A percentile compares a stretch with the other conserved stretches of the same genome.
phyloP scores from a whole-genome alignment of 2,329 filamentous ascomycete species.

The Pleurostoma richardsiae region DNA sequence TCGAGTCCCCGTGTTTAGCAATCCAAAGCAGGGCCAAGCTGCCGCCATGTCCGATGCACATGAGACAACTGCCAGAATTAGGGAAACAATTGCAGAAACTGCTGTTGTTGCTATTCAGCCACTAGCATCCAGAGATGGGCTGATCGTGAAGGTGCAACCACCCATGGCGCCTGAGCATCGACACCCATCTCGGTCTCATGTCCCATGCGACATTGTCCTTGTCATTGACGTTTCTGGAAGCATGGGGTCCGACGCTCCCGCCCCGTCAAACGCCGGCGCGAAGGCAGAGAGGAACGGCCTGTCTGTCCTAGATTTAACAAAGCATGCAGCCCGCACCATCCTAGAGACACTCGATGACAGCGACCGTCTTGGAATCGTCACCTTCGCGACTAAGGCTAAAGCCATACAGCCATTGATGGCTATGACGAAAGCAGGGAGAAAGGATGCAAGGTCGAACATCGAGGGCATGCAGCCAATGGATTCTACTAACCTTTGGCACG shows the following conservation, averaged over 20 bases:
- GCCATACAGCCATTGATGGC: slow-evolving; percentile 38
- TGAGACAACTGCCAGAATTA: too few relatives aligned
- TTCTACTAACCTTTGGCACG: slow-evolving; percentile 54
- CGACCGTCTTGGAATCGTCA: slow-evolving; percentile 54
- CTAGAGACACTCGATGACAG: slow-evolving; percentile 44
- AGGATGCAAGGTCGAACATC: slow-evolving; percentile 32
- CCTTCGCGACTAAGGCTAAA: slow-evolving; percentile 37
- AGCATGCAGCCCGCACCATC: slow-evolving; percentile 55
- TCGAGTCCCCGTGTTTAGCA: too few relatives aligned
- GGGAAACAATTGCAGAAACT: neutral
- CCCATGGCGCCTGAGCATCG: slow-evolving; percentile 26
- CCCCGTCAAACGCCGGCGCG: slow-evolving; percentile 32
- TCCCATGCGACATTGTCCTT: slow-evolving; percentile 55
- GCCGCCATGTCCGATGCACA: too few relatives aligned
- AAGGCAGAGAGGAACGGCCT: slow-evolving; percentile 42
- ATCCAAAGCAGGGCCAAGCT: too few relatives aligned
- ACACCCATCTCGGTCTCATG: slow-evolving; percentile 23
- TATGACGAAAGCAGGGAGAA: slow-evolving; percentile 44
- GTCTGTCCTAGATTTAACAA: slow-evolving; percentile 52
- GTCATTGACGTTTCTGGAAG: slow-evolving; percentile 58
- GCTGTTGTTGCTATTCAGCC: slow-evolving; percentile 28
- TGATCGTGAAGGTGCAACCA: slow-evolving; percentile 41
- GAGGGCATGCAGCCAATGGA: slow-evolving; percentile 28
- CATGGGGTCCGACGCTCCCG: slow-evolving; percentile 43
- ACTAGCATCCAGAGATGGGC: slow-evolving; percentile 26